These are phyloP conservation scores for Rhodotorula kratochvilovae DNA, from an alignment of 768 basidiomycete genomes.

Conservation along the genomic window DNA sequence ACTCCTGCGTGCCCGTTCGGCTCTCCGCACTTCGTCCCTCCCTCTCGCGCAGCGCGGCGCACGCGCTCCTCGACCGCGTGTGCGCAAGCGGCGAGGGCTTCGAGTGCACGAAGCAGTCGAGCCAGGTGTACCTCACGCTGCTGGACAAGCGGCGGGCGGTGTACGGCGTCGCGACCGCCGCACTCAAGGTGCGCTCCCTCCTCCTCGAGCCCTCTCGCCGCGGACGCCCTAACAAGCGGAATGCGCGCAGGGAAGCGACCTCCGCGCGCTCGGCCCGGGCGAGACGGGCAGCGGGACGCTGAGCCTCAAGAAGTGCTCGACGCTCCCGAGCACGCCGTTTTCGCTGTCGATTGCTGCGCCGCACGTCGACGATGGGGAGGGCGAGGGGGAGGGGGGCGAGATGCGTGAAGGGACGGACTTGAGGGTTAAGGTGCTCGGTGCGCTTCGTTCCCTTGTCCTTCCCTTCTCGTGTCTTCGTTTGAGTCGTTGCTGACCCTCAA, in stretches of 20 bases:
- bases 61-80: background rate
- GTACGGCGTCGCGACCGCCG: slow-evolving; percentile 19
- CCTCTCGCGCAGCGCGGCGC: background rate
- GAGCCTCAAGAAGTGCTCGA: slow-evolving; percentile 21
- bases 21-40: background rate
- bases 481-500: background rate
- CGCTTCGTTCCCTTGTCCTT: background rate
- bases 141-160: slow-evolving; percentile 20
- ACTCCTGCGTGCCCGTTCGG: background rate
- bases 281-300: slow-evolving; percentile 11
- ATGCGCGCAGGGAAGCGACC: slow-evolving; percentile 8
- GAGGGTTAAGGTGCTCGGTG: slow-evolving; percentile 29
- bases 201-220: background rate
- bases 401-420: slow-evolving; percentile 17
- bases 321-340: slow-evolving; percentile 27
- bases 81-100: background rate
- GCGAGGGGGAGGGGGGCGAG: too few species aligned
- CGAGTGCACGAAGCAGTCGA: background rate
- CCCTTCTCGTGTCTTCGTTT: too few species aligned
- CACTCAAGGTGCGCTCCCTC: background rate
- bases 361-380: background rate
- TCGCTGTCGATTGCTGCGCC: slow-evolving; percentile 18
- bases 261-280: slow-evolving; percentile 1
- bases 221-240: too few species aligned
- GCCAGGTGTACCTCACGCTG: slow-evolving; percentile 18